A percentile compares a stretch with the other conserved stretches of the same genome.
These are phyloP conservation scores for Scedosporium dehoogii DNA, from an alignment of 2,329 filamentous ascomycete genomes.

Conservation along the genomic window DNA sequence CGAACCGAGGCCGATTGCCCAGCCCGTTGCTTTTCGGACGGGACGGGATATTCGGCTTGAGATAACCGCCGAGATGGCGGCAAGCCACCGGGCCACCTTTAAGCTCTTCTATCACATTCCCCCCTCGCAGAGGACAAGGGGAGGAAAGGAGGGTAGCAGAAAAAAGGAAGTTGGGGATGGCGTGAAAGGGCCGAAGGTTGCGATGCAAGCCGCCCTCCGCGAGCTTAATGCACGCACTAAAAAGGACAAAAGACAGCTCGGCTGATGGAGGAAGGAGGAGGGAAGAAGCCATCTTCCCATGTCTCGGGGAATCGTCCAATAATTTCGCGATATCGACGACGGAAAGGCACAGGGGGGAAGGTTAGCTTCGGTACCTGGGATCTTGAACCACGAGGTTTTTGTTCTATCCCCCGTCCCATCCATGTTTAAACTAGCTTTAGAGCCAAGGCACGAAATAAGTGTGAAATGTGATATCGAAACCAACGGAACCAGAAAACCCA, in stretches of 20 bases:
- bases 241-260: no score
- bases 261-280: no score
- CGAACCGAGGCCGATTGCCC: not conserved
- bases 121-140: no score
- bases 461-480: not conserved
- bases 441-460: no score
- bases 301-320: not conserved
- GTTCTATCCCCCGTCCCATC: not conserved
- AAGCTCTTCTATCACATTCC: no score
- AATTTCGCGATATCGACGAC: not conserved
- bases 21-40: not conserved
- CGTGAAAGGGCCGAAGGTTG: no score
- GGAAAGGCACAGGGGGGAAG: not conserved
- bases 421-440: no score
- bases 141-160: no score
- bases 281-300: no score
- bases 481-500: not conserved
- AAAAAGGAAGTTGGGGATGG: no score
- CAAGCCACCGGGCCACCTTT: no score
- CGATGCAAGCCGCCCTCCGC: not conserved
- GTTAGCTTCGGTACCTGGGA: constrained; percentile 1
- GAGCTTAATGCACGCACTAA: no score
- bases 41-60: not conserved
- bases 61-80: not conserved
- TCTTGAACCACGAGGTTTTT: not conserved